phyloP scores from a whole-genome alignment of 306 rosid species.

The Dicorynia guianensis region DNA sequence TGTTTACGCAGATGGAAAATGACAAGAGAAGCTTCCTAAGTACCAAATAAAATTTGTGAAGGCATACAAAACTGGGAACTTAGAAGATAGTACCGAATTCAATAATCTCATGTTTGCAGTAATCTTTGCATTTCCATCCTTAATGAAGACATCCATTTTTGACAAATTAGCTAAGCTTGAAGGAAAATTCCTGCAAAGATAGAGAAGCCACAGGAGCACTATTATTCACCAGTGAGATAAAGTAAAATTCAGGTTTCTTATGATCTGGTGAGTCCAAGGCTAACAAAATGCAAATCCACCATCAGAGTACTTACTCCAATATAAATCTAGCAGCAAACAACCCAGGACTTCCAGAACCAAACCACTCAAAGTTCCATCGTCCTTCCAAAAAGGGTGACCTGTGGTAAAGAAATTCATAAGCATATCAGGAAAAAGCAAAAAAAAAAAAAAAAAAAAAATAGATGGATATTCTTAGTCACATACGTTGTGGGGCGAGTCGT shows the following conservation, averaged over 20 bases:
- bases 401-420: conserved; percentile 56
- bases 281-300: conserved; percentile 12
- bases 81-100: conserved; percentile 65
- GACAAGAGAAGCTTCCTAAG: conserved; percentile 21
- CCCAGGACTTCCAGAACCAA: conserved; percentile 84
- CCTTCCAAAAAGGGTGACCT: conserved; percentile 99
- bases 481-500: conserved; percentile 97
- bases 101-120: conserved; percentile 74
- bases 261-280: conserved; percentile 16
- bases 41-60: conserved; percentile 16
- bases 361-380: conserved; percentile 94
- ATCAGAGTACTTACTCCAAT: conserved; percentile 72
- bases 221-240: conserved; percentile 29
- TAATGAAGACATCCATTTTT: conserved; percentile 75
- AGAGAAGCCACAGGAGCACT: conserved; percentile 29
- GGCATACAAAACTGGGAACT: conserved; percentile 20
- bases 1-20: conserved; percentile 32
- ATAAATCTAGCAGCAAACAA: conserved; percentile 71
- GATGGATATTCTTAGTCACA: conserved; percentile 33
- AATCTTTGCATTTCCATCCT: conserved; percentile 86
- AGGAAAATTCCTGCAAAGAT: conserved; percentile 77
- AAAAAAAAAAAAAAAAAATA: conserved; percentile 15
- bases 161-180: conserved; percentile 83
- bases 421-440: conserved; percentile 45
- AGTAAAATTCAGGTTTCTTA: conserved; percentile 21